phyloP scores from a whole-genome alignment of 495 filamentous ascomycete species.

The Trichoderma erinaceum region DNA sequence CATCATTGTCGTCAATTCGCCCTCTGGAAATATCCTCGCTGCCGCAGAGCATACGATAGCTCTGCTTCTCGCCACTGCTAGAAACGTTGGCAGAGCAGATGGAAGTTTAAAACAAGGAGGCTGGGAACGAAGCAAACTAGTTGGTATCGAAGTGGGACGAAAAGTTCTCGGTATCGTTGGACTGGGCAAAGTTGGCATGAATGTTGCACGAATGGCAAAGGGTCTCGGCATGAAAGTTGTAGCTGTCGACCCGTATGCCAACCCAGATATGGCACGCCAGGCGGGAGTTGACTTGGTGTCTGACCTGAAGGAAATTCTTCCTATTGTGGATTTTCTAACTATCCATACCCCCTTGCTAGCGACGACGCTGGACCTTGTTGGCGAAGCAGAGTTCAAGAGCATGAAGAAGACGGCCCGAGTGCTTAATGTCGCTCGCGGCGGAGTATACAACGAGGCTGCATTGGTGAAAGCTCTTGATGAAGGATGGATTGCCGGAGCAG shows the following conservation, averaged over 20 bases:
- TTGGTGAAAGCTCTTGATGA: slow-evolving; percentile 59
- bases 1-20: slow-evolving; percentile 66
- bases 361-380: slow-evolving; percentile 61
- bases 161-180: slow-evolving; percentile 65
- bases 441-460: slow-evolving; percentile 66
- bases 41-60: slow-evolving; percentile 66
- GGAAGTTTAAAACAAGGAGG: slow-evolving; percentile 51
- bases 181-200: slow-evolving; percentile 66
- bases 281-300: slow-evolving; percentile 52
- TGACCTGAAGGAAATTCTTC: slow-evolving; percentile 49
- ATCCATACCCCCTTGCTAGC: slow-evolving; percentile 70
- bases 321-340: slow-evolving; percentile 62
- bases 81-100: slow-evolving; percentile 58
- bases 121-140: slow-evolving; percentile 64
- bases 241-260: slow-evolving; percentile 63
- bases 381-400: slow-evolving; percentile 49
- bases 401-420: slow-evolving; percentile 64
- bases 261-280: slow-evolving; percentile 49
- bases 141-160: slow-evolving; percentile 64
- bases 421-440: slow-evolving; percentile 67
- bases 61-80: slow-evolving; percentile 57
- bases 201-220: slow-evolving; percentile 61
- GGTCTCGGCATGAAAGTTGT: slow-evolving; percentile 63
- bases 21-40: slow-evolving; percentile 62
- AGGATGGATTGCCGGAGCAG: slow-evolving; percentile 64